Conservation (phyloP, 2,329 filamentous ascomycete species). For the Exophiala calicioides region DNA sequence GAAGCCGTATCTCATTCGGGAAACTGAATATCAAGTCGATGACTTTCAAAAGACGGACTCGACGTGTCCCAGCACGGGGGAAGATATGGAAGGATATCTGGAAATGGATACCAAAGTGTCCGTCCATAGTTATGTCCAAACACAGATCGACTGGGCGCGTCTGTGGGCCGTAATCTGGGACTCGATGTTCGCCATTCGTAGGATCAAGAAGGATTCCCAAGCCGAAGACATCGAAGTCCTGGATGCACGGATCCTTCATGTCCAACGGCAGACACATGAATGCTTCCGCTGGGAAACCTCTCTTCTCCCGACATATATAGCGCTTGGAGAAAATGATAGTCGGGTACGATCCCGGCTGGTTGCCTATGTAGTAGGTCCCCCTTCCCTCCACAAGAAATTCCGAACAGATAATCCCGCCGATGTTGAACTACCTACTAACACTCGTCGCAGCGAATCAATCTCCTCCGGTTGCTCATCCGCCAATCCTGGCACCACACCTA, state of each 20-base stretch:
- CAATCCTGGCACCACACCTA: slow-evolving; percentile 5
- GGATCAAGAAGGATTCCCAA: not conserved
- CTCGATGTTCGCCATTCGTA: slow-evolving; percentile 5
- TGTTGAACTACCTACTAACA: not conserved
- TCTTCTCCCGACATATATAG: slow-evolving; percentile 3
- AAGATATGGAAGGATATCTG: not conserved
- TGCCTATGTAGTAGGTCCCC: slow-evolving; percentile 5
- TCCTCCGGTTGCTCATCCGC: slow-evolving; percentile 3
- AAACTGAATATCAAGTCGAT: slow-evolving; percentile 5
- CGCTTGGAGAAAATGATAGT: not conserved
- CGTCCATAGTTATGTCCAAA: slow-evolving; percentile 3
- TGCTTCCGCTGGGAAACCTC: slow-evolving; percentile 16
- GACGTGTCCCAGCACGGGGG: not conserved
- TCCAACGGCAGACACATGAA: slow-evolving; percentile 5
- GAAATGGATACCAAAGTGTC: not conserved
- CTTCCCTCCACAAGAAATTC: not conserved
- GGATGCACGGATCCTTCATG: slow-evolving; percentile 8
- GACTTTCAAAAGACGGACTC: not conserved
- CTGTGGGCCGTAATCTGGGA: slow-evolving; percentile 8
- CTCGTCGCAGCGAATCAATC: not conserved
- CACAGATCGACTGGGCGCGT: slow-evolving; percentile 6
- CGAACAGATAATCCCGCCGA: not conserved
- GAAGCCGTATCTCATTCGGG: slow-evolving; percentile 10
- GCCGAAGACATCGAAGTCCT: slow-evolving; percentile 8
- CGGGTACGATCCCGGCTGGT: slow-evolving; percentile 4